Base-by-base conservation (phyloP, 805 yeast genomes). In the Blastobotrys terrestris region DNA sequence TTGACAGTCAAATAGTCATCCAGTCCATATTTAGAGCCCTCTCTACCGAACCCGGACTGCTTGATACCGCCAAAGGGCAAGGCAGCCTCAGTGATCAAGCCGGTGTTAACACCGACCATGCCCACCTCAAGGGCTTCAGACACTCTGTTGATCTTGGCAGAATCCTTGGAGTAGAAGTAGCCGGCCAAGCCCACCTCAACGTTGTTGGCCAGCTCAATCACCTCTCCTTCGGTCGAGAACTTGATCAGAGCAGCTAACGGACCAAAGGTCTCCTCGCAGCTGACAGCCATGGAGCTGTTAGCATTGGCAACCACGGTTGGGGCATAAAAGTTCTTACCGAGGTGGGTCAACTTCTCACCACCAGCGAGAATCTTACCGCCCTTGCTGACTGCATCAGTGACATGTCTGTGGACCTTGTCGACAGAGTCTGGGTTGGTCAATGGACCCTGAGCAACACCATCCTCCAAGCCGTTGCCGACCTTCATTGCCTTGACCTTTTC, bases 31-130 rank as follows among this genome's bases (percentile, higher is more conserved):
- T 78, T 77, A 20, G 90, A 83, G 53, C 90, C 91, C 71, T 85
- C 91, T 68, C 90, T 79, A 51, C 94, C 92, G 60, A 83, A 84
- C 1, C 92, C 95, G 39, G 87, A 81, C 67, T 84, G 80, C 63
- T 84, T 84, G 46, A 86, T 76, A 49, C 95, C 95, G 19, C 95
- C 95, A 62, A 69, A 69, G 14, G 76, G 76, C 47, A 70, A 59
- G 20, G 74, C 71, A n/a, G 68, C 62, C 58, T 72, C 92, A 15
- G 87, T 79, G 52, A 87, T 78, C 8, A 78, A 70, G 22, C 94
- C 94, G 8, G 89, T 80, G 69, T 87, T 87, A 53, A 80, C 82
- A 43, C 94, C 94, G 50, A 87, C 77, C 95, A 87, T 87, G 47
- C 95, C 95, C 26, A 77, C 80, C 58, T 87, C 81, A 50, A 87